Conservation (phyloP, 257 asterid genomes). For the Sherardia arvensis region DNA sequence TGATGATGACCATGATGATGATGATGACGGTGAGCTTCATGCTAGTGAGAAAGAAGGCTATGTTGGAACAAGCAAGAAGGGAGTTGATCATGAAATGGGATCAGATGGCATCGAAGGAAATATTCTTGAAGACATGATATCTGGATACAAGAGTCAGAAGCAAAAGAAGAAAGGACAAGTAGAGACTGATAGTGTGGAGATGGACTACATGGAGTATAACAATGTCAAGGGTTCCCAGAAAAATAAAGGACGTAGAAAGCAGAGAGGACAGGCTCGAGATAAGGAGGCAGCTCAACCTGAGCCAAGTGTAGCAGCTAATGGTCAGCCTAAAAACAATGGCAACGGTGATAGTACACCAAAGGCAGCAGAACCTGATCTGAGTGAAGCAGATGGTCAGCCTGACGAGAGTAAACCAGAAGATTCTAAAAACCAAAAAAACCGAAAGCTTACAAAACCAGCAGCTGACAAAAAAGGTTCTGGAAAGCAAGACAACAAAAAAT, state of each 20-base stretch:
- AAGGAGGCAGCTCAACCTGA: slow-evolving; percentile 24
- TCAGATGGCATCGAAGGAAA: slow-evolving; percentile 56
- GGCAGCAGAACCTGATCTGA: not conserved
- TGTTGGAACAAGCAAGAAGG: slow-evolving; percentile 19
- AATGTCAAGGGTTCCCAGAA: slow-evolving; percentile 51
- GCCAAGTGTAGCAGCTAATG: slow-evolving; percentile 9
- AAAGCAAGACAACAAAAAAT: slow-evolving; percentile 51
- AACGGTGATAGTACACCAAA: slow-evolving; percentile 1
- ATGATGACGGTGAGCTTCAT: slow-evolving; percentile 12
- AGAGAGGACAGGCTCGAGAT: slow-evolving; percentile 31
- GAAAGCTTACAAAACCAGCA: slow-evolving; percentile 28
- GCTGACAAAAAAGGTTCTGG: slow-evolving; percentile 32
- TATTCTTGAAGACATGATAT: slow-evolving; percentile 76
- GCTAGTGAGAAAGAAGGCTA: slow-evolving; percentile 23
- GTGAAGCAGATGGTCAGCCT: not conserved
- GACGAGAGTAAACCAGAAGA: slow-evolving; percentile 22
- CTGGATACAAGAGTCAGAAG: slow-evolving; percentile 41
- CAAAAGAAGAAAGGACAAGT: slow-evolving; percentile 28
- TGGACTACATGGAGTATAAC: slow-evolving; percentile 73
- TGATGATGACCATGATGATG: too few relatives aligned
- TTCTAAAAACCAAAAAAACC: slow-evolving; percentile 17
- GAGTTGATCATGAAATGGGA: slow-evolving; percentile 18
- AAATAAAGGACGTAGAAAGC: slow-evolving; percentile 62
- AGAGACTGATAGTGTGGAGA: slow-evolving; percentile 40
- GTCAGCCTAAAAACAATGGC: slow-evolving; percentile 23